A percentile compares a stretch with the other conserved stretches of the same genome.
Evolutionary conservation across 1,284 basidiomycete species (phyloP).

Genomic region (Cystobasidium slooffiae): DNA sequence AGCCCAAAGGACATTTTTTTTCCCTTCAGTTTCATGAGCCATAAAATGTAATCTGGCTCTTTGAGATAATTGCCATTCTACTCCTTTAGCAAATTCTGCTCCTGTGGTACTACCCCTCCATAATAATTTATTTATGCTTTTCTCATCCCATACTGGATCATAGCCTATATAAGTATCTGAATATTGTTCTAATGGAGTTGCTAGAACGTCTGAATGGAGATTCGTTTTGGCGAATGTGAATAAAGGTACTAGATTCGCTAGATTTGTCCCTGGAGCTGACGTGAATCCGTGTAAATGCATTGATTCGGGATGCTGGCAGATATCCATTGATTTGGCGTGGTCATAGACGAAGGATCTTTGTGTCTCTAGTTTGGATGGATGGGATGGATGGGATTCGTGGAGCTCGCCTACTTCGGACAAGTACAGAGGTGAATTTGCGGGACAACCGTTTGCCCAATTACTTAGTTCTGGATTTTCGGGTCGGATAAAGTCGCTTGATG

Average conservation of each 20-base stretch:
- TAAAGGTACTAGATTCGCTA: conserved; percentile 53
- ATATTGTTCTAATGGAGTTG: conserved; percentile 61
- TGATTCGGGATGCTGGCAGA: conserved; percentile 60
- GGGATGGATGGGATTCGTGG: conserved; percentile 34
- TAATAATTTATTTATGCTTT: conserved; percentile 47
- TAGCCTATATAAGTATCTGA: conserved; percentile 53
- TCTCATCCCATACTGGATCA: conserved; percentile 60
- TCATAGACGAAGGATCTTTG: conserved; percentile 58
- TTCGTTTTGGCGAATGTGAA: conserved; percentile 54
- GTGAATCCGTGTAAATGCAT: conserved; percentile 53
- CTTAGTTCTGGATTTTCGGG: conserved; percentile 40
- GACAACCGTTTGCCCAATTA: conserved; percentile 46
- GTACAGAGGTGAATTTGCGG: conserved; percentile 37
- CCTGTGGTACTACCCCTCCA: conserved; percentile 49
- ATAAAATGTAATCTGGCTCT: conserved; percentile 53
- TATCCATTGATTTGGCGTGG: conserved; percentile 60
- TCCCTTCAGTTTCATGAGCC: conserved; percentile 50
- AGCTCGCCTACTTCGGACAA: conserved; percentile 33
- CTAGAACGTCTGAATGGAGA: conserved; percentile 60
- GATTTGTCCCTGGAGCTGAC: conserved; percentile 52
- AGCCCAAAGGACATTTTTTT: conserved; percentile 47
- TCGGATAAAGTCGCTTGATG: conserved; percentile 41
- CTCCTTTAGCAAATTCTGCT: conserved; percentile 47
- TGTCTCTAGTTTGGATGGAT: conserved; percentile 24
- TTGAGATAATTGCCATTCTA: conserved; percentile 53